A percentile compares a stretch with the other conserved stretches of the same genome.
Conservation (phyloP, 352 stramenopile species). For the Stramenopiles sp. region DNA sequence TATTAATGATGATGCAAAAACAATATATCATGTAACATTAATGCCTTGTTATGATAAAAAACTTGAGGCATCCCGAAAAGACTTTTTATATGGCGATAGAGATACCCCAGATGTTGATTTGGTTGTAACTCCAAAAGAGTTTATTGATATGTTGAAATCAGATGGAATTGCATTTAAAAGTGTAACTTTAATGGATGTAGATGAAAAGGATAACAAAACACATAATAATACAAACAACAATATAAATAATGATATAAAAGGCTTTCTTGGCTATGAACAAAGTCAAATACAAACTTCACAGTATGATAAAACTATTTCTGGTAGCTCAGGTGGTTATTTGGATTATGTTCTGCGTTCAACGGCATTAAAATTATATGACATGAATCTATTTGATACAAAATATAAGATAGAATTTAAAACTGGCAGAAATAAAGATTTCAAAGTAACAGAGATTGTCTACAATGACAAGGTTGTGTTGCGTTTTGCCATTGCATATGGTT, state of each 20-base stretch:
- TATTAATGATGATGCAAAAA: too few relatives aligned
- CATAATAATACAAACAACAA: constrained; percentile 33
- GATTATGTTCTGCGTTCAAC: constrained; percentile 1
- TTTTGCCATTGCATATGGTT: constrained; percentile 83
- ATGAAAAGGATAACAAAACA: constrained; percentile 33
- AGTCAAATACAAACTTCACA: constrained; percentile 24
- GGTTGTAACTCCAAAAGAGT: constrained; percentile 59
- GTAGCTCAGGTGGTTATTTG: constrained; percentile 13
- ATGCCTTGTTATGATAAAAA: constrained; percentile 99
- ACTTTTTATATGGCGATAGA: constrained; percentile 31
- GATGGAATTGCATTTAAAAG: constrained; percentile 18
- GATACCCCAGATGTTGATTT: constrained; percentile 73
- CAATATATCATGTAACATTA: constrained; percentile 81
- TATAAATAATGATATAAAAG: constrained; percentile 31
- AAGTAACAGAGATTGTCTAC: constrained; percentile 41
- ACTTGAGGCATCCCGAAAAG: constrained; percentile 77
- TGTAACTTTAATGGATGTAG: constrained; percentile 39
- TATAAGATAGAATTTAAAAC: background rate
- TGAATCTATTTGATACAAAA: background rate
- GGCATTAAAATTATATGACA: background rate
- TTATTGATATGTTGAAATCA: constrained; percentile 30
- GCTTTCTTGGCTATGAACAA: constrained; percentile 26
- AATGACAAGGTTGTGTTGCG: constrained; percentile 54
- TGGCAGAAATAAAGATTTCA: constrained; percentile 11
- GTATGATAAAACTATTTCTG: constrained; percentile 21